phyloP scores from a whole-genome alignment of 441 rosid species.

The Corymbia calophylla region DNA sequence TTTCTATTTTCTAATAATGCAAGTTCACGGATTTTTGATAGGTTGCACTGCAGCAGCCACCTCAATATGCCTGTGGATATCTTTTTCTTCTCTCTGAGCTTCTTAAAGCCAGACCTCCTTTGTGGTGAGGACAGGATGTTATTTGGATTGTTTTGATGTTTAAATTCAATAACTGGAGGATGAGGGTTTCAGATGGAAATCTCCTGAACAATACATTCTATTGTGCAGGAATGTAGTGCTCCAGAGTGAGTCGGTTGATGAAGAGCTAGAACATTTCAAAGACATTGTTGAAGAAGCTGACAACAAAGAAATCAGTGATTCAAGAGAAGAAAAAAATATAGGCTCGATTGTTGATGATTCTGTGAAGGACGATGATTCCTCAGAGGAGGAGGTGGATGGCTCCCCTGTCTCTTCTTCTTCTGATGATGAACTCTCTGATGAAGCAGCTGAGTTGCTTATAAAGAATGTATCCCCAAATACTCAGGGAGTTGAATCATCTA shows the following conservation, averaged over 20 bases:
- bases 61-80: slow-evolving; percentile 92
- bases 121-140: slow-evolving; percentile 44
- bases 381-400: slow-evolving; percentile 41
- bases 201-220: not conserved
- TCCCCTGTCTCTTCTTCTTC: slow-evolving; percentile 38
- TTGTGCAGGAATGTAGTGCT: slow-evolving; percentile 70
- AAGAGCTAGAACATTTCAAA: slow-evolving; percentile 81
- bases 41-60: slow-evolving; percentile 96
- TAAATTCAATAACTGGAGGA: not conserved
- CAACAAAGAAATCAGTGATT: slow-evolving; percentile 12
- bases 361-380: slow-evolving; percentile 36
- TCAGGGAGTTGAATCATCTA: slow-evolving; percentile 20
- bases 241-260: slow-evolving; percentile 72
- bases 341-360: slow-evolving; percentile 17
- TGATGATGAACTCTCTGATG: slow-evolving; percentile 47
- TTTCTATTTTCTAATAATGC: not conserved
- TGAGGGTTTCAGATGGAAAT: not conserved
- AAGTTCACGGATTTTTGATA: slow-evolving; percentile 11
- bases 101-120: slow-evolving; percentile 79
- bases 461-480: slow-evolving; percentile 25
- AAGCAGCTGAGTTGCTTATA: slow-evolving; percentile 38
- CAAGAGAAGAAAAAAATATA: slow-evolving; percentile 22
- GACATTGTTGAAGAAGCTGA: slow-evolving; percentile 71
- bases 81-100: slow-evolving; percentile 94
- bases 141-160: not conserved